Evolutionary conservation across 2,329 filamentous ascomycete genomes (phyloP).

Genomic region (Teratosphaeria zuluensis): DNA sequence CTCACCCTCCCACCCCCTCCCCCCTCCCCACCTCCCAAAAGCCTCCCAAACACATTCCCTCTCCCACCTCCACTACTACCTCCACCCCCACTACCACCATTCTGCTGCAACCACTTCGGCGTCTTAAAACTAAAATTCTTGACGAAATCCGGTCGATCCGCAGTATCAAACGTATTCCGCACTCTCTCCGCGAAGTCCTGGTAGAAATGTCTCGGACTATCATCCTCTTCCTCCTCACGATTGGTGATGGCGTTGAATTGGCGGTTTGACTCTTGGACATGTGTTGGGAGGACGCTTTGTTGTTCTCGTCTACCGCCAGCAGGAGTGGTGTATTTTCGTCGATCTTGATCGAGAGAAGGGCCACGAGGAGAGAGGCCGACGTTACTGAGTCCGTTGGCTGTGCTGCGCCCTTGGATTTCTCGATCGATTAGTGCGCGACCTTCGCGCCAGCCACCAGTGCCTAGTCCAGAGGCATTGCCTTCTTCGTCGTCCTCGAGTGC

Average conservation of each 20-base stretch:
- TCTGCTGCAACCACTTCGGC: conserved; percentile 69
- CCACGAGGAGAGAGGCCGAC: conserved; percentile 23
- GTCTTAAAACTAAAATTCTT: conserved; percentile 60
- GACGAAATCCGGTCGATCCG: conserved; percentile 71
- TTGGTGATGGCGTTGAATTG: conserved; percentile 24
- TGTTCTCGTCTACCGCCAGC: not conserved
- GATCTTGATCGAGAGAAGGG: conserved; percentile 19
- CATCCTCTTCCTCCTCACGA: conserved; percentile 48
- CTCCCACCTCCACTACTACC: not conserved
- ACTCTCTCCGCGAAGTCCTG: conserved; percentile 74
- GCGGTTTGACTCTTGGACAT: conserved; percentile 17
- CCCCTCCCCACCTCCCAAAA: not conserved
- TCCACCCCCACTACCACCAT: conserved; percentile 15
- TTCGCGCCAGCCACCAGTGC: conserved; percentile 80
- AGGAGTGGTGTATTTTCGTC: conserved; percentile 3
- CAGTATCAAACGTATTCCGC: conserved; percentile 81
- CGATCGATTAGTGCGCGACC: conserved; percentile 83
- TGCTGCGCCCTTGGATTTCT: conserved; percentile 45
- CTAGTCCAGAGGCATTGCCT: conserved; percentile 56
- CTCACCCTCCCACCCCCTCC: not conserved
- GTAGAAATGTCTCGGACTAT: conserved; percentile 60
- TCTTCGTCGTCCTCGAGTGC: conserved; percentile 64
- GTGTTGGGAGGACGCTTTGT: conserved; percentile 5
- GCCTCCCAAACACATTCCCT: not conserved
- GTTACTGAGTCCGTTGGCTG: conserved; percentile 25